Percentiles rank a stretch among this genome's conserved stretches.
Evolutionary conservation across 768 basidiomycete species (phyloP).

Genomic region (Phaeotremella fagi): DNA sequence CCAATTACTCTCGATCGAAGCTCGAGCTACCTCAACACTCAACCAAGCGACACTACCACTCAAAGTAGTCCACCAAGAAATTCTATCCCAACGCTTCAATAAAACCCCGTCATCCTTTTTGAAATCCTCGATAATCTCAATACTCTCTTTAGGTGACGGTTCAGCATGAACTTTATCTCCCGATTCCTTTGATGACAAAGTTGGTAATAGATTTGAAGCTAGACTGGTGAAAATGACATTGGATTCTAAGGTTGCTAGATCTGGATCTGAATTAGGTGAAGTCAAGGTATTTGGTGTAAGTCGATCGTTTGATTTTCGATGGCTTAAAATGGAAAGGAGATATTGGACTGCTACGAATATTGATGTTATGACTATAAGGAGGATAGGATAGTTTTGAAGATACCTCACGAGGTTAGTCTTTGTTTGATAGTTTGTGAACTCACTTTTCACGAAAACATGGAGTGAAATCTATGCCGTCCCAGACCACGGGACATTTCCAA

Average conservation of each 20-base stretch:
- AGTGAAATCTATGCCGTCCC: conserved; percentile 38
- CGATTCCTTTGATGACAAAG: background rate
- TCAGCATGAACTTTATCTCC: background rate
- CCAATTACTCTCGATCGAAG: conserved; percentile 11
- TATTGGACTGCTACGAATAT: conserved; percentile 2
- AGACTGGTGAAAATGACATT: conserved; percentile 30
- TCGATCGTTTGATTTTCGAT: background rate
- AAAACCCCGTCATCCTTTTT: background rate
- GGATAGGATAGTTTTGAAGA: conserved; percentile 18
- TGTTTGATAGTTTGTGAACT: background rate
- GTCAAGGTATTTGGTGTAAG: conserved; percentile 17
- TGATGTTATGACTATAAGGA: conserved; percentile 8
- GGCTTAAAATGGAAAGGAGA: background rate
- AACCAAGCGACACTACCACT: conserved; percentile 23
- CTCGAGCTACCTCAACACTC: conserved; percentile 17
- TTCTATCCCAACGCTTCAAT: conserved; percentile 15
- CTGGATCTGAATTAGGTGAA: conserved; percentile 19
- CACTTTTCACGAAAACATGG: conserved; percentile 26
- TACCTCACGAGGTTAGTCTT: conserved; percentile 14
- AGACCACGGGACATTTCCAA: conserved; percentile 18
- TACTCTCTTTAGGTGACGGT: conserved; percentile 16
- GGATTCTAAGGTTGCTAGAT: conserved; percentile 33
- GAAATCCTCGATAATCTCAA: conserved; percentile 21
- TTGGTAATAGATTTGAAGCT: conserved; percentile 21
- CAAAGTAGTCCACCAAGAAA: conserved; percentile 16